A percentile compares a stretch with the other conserved stretches of the same genome.
These are phyloP conservation scores for Globisporangium viniferum DNA, from an alignment of 352 stramenopile species.

Conservation along the genomic window DNA sequence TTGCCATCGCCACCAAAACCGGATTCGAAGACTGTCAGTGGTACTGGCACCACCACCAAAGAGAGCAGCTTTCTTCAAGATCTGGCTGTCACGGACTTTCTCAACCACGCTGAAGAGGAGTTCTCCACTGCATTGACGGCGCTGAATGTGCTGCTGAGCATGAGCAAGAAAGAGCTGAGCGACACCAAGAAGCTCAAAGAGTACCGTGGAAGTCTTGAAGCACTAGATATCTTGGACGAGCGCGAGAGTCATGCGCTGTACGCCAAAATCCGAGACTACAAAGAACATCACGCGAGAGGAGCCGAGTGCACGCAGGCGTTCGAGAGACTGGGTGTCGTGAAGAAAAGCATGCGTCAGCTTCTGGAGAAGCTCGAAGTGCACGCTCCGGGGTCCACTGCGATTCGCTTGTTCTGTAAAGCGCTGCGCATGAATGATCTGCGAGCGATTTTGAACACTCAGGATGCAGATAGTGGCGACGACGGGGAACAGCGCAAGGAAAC, in stretches of 20 bases:
- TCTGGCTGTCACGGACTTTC: constrained; percentile 63
- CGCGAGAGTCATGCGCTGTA: constrained; percentile 53
- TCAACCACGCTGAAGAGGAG: constrained; percentile 71
- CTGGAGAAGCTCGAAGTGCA: constrained; percentile 52
- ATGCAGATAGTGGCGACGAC: background rate
- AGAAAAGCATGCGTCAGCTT: constrained; percentile 57
- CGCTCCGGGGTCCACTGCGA: constrained; percentile 39
- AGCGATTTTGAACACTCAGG: constrained; percentile 17
- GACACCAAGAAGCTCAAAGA: constrained; percentile 60
- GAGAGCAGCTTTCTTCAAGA: constrained; percentile 61
- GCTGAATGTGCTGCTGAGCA: constrained; percentile 66
- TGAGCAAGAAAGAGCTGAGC: constrained; percentile 52
- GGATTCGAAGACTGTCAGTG: constrained; percentile 1
- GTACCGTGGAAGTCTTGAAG: constrained; percentile 63
- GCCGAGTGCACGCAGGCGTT: constrained; percentile 43
- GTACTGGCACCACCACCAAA: constrained; percentile 16
- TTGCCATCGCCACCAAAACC: background rate
- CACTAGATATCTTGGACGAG: constrained; percentile 67
- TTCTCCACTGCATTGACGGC: constrained; percentile 75
- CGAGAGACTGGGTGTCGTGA: constrained; percentile 44
- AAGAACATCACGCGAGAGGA: constrained; percentile 24
- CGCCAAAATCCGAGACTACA: constrained; percentile 25
- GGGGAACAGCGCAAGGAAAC: background rate
- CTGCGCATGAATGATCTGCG: constrained; percentile 39
- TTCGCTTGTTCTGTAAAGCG: constrained; percentile 46